Evolutionary conservation across 805 yeast species (phyloP).

Genomic region (Nakazawaea laoshanensis): DNA sequence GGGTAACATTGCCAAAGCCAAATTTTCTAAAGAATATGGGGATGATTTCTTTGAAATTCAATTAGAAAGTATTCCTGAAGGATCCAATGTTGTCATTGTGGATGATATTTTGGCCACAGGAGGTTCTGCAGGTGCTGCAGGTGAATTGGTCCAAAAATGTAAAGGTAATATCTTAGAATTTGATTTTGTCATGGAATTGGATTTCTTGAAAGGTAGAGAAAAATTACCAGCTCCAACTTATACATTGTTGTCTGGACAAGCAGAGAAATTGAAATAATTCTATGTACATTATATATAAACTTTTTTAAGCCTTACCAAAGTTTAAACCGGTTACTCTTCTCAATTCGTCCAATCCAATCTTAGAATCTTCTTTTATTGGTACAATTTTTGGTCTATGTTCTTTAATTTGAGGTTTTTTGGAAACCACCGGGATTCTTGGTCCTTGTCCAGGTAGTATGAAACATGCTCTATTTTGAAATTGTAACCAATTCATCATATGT

Average conservation of each 20-base stretch:
- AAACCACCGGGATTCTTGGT: constrained; percentile 24
- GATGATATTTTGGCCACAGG: constrained; percentile 99
- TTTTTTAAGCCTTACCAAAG: constrained; percentile 1
- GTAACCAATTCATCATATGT: constrained; percentile 72
- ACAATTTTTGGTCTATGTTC: constrained; percentile 2
- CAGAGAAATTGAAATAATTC: constrained; percentile 32
- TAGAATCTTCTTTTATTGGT: constrained; percentile 14
- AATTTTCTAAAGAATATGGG: constrained; percentile 89
- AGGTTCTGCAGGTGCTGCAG: constrained; percentile 94
- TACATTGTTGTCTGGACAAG: constrained; percentile 81
- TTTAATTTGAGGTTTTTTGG: constrained; percentile 8
- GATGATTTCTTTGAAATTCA: constrained; percentile 85
- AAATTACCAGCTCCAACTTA: constrained; percentile 80
- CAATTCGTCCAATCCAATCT: constrained; percentile 26
- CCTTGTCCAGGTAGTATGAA: constrained; percentile 39
- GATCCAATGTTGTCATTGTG: constrained; percentile 76
- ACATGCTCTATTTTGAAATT: constrained; percentile 64
- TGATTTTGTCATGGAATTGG: constrained; percentile 87
- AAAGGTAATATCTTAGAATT: constrained; percentile 74
- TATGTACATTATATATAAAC: neutral
- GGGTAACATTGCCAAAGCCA: constrained; percentile 67
- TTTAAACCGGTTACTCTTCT: constrained; percentile 16
- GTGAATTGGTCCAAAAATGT: constrained; percentile 61
- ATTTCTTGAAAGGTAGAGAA: constrained; percentile 89
- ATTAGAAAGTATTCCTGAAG: constrained; percentile 67